A percentile compares a stretch with the other conserved stretches of the same genome.
Evolutionary conservation across 306 rosid genomes (phyloP).

Genomic region (Sophora flavescens): DNA sequence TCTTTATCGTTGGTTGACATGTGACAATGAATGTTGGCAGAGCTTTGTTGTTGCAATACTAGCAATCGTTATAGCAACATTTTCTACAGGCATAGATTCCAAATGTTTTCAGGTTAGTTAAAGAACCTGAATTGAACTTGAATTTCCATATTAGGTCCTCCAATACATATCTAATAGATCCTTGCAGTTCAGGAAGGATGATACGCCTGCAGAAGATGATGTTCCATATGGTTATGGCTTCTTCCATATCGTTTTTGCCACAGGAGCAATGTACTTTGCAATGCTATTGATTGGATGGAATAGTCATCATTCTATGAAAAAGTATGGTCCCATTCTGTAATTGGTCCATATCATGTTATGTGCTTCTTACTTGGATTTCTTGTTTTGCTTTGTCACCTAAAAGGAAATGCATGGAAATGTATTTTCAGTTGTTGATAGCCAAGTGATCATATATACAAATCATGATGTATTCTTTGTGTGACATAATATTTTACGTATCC

Average conservation of each 20-base stretch:
- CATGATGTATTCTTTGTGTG: neutral
- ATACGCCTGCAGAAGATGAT: constrained; percentile 70
- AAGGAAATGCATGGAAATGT: constrained; percentile 4
- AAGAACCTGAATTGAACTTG: constrained; percentile 42
- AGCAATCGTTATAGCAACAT: constrained; percentile 88
- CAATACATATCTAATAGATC: constrained; percentile 43
- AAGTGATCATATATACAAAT: neutral
- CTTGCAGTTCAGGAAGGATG: constrained; percentile 77
- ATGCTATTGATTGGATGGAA: constrained; percentile 97
- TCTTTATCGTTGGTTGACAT: constrained; percentile 30
- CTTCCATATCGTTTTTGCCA: constrained; percentile 95
- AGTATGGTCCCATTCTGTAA: constrained; percentile 51
- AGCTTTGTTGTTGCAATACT: constrained; percentile 86
- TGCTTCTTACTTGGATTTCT: constrained; percentile 8
- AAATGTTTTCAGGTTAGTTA: constrained; percentile 84
- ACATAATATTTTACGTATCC: neutral
- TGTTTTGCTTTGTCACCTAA: constrained; percentile 12
- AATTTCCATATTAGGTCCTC: constrained; percentile 33
- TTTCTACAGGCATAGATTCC: constrained; percentile 97
- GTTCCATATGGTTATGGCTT: constrained; percentile 98
- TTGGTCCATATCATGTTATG: constrained; percentile 6
- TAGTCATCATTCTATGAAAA: constrained; percentile 77
- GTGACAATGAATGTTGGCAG: constrained; percentile 62
- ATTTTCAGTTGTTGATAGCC: neutral
- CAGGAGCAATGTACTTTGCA: constrained; percentile 99